Percentiles rank a stretch among this genome's conserved stretches.
Conservation (phyloP, 2,329 filamentous ascomycete species). For the Cordyceps fumosorosea region DNA sequence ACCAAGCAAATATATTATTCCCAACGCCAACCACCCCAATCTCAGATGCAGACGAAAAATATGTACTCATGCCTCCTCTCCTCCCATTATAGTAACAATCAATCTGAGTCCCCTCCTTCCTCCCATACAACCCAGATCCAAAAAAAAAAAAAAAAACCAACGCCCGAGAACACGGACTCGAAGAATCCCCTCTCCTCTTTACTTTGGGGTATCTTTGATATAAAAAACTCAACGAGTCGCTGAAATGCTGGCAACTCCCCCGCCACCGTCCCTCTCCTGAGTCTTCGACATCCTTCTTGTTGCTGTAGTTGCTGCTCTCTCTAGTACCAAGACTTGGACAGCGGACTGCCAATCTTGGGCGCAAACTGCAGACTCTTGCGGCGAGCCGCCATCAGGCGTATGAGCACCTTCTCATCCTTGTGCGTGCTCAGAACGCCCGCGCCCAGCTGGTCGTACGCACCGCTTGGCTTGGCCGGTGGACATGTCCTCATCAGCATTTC, state of each 20-base stretch:
- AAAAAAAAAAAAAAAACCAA: neutral
- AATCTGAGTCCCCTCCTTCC: neutral
- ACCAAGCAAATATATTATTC: constrained; percentile 9
- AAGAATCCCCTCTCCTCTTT: neutral
- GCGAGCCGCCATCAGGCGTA: constrained; percentile 62
- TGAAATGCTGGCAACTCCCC: constrained; percentile 10
- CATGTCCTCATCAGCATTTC: constrained; percentile 45
- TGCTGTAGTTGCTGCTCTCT: constrained; percentile 9
- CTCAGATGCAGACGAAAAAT: neutral
- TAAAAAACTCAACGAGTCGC: neutral
- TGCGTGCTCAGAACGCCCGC: constrained; percentile 39
- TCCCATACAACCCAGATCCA: neutral
- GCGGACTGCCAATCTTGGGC: constrained; percentile 66
- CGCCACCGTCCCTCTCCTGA: neutral
- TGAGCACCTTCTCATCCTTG: constrained; percentile 51
- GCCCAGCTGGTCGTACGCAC: constrained; percentile 32
- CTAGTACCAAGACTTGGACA: constrained; percentile 49
- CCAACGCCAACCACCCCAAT: neutral
- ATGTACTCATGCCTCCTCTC: neutral
- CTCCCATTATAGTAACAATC: neutral
- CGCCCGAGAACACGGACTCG: neutral
- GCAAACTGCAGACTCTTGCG: constrained; percentile 74
- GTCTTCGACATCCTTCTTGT: neutral
- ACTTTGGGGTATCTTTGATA: constrained; percentile 3
- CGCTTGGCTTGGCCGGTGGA: constrained; percentile 40